These are phyloP conservation scores for Zea luxurians DNA, from an alignment of 176 grass and related monocot species.

Conservation along the genomic window DNA sequence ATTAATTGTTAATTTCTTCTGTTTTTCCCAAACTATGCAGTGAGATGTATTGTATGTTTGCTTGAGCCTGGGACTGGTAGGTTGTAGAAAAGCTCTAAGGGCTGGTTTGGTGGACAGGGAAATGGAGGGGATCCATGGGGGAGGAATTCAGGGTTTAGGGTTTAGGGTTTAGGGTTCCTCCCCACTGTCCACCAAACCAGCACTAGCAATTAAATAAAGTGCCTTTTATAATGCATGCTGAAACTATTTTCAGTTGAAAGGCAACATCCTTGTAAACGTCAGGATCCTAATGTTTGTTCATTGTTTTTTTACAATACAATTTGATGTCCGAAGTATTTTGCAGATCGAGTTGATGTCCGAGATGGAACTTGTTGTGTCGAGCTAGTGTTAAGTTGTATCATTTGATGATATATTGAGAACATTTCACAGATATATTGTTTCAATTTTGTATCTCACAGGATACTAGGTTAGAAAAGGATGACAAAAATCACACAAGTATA, in stretches of 20 bases:
- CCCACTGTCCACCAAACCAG: too few relatives aligned
- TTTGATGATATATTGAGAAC: background rate
- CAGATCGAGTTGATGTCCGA: background rate
- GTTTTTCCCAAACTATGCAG: background rate
- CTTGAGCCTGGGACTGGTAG: background rate
- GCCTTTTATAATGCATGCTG: background rate
- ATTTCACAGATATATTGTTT: conserved; percentile 20
- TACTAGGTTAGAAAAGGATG: conserved; percentile 55
- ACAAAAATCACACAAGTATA: conserved; percentile 43
- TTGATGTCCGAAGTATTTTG: background rate
- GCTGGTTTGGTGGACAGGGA: too few relatives aligned
- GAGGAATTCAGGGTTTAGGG: too few relatives aligned
- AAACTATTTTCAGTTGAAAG: background rate
- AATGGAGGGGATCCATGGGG: too few relatives aligned
- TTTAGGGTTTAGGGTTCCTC: too few relatives aligned
- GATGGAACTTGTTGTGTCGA: background rate
- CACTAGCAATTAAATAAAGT: background rate
- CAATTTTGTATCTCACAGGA: conserved; percentile 55
- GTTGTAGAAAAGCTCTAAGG: background rate
- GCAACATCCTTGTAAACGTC: background rate
- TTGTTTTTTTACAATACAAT: conserved; percentile 7
- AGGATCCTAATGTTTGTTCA: background rate
- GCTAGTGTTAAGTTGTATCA: conserved; percentile 6
- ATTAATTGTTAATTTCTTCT: background rate
- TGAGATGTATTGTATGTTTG: background rate